Evolutionary conservation across 1,284 basidiomycete genomes (phyloP).

Genomic region (Rhodotorula glutinis): DNA sequence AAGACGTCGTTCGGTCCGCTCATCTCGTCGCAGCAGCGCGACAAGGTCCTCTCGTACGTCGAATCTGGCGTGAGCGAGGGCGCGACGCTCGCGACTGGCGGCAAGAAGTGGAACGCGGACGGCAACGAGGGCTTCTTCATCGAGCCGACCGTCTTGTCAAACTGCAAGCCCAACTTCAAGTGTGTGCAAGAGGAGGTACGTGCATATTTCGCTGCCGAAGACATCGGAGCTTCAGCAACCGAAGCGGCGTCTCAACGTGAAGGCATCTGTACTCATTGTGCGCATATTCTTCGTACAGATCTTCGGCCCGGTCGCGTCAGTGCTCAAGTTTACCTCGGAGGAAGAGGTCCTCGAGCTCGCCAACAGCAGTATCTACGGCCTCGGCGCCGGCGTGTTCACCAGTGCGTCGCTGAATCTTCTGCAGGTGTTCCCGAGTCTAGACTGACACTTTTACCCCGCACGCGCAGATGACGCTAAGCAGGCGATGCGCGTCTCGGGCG

Average conservation of each 20-base stretch:
- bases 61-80: slow-evolving; percentile 80
- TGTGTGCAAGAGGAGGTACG: slow-evolving; percentile 46
- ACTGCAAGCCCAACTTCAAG: slow-evolving; percentile 50
- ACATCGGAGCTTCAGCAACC: too few relatives aligned
- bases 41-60: slow-evolving; percentile 85
- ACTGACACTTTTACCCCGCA: not conserved
- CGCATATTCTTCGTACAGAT: slow-evolving; percentile 10
- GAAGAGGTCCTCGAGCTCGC: slow-evolving; percentile 67
- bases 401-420: slow-evolving; percentile 10
- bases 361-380: slow-evolving; percentile 79
- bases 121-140: slow-evolving; percentile 48
- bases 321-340: slow-evolving; percentile 43
- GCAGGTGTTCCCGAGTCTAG: not conserved
- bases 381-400: slow-evolving; percentile 84
- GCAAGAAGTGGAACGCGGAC: slow-evolving; percentile 57
- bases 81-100: slow-evolving; percentile 74
- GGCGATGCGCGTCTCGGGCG: slow-evolving; percentile 76
- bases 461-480: slow-evolving; percentile 66
- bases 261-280: not conserved
- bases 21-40: slow-evolving; percentile 61
- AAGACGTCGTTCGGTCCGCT: slow-evolving; percentile 72
- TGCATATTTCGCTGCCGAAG: not conserved
- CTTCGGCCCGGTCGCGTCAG: slow-evolving; percentile 44
- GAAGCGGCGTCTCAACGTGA: not conserved
- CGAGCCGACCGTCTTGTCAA: slow-evolving; percentile 45